Conservation (phyloP, 2,329 filamentous ascomycete genomes). For the Diaporthe vaccinii region DNA sequence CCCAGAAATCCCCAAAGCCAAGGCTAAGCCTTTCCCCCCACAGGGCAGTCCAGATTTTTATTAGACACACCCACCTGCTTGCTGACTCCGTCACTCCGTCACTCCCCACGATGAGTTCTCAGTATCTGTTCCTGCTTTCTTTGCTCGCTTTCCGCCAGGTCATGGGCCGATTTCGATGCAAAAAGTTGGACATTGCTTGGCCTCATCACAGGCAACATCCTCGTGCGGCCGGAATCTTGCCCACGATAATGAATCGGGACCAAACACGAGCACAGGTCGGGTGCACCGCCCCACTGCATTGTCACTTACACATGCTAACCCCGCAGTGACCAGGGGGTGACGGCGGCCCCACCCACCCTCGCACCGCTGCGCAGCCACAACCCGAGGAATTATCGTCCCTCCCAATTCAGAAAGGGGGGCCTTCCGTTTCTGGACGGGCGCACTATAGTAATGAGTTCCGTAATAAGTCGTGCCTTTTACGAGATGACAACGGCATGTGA, state of each 20-base stretch:
- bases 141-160: constrained; percentile 20
- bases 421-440: constrained; percentile 12
- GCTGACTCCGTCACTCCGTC: not conserved
- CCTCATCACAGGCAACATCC: not conserved
- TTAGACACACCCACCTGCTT: constrained; percentile 1
- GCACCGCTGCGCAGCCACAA: not conserved
- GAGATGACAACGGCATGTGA: constrained; percentile 25
- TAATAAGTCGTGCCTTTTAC: constrained; percentile 16
- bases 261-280: constrained; percentile 18
- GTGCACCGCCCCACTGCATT: constrained; percentile 20
- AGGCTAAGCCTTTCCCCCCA: constrained; percentile 36
- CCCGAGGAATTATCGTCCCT: constrained; percentile 32
- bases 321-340: constrained; percentile 35
- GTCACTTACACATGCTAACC: constrained; percentile 33
- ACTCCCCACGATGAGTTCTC: not conserved
- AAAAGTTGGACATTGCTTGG: not conserved
- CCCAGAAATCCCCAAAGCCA: constrained; percentile 28
- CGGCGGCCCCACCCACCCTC: constrained; percentile 32
- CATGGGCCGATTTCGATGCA: not conserved
- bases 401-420: constrained; percentile 3
- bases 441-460: constrained; percentile 32
- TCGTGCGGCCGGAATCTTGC: not conserved
- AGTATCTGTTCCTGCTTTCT: constrained; percentile 1
- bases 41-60: not conserved
- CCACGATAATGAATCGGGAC: constrained; percentile 39